Evolutionary conservation across 108 stramenopile species (phyloP).

Genomic region (Cyclostephanos tholiformis): DNA sequence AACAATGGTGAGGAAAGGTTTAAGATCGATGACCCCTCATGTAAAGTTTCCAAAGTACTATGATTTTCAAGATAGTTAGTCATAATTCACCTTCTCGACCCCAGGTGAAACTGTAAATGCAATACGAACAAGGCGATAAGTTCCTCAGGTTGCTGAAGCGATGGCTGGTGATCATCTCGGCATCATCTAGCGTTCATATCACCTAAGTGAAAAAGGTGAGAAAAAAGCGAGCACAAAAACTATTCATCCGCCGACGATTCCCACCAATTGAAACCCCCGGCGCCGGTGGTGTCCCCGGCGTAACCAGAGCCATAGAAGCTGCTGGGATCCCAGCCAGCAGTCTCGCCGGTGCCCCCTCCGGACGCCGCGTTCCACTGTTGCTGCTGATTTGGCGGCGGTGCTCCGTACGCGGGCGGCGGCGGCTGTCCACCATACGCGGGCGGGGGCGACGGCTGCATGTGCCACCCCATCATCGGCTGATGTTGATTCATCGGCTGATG

Average conservation of each 20-base stretch:
- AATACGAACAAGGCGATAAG: neutral
- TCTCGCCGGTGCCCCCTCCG: constrained; percentile 33
- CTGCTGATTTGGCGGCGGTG: constrained; percentile 52
- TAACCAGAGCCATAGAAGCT: constrained; percentile 64
- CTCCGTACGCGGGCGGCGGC: constrained; percentile 24
- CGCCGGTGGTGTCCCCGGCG: constrained; percentile 37
- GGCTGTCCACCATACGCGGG: constrained; percentile 21
- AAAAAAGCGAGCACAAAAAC: neutral
- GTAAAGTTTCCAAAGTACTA: neutral
- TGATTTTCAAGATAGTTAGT: neutral
- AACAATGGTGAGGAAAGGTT: neutral
- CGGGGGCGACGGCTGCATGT: constrained; percentile 17
- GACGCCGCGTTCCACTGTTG: constrained; percentile 50
- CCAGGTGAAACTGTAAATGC: neutral
- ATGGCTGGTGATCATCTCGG: neutral
- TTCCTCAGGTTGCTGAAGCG: neutral
- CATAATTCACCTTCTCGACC: neutral
- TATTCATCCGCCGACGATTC: constrained; percentile 34
- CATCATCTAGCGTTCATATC: neutral
- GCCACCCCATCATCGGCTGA: constrained; percentile 24
- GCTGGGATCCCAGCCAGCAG: constrained; percentile 66
- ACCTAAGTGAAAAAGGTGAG: neutral
- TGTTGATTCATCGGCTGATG: too few relatives aligned
- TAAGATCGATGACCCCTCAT: neutral
- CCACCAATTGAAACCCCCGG: constrained; percentile 92